Evolutionary conservation across 2,329 filamentous ascomycete genomes (phyloP).

Genomic region (Capronia epimyces): DNA sequence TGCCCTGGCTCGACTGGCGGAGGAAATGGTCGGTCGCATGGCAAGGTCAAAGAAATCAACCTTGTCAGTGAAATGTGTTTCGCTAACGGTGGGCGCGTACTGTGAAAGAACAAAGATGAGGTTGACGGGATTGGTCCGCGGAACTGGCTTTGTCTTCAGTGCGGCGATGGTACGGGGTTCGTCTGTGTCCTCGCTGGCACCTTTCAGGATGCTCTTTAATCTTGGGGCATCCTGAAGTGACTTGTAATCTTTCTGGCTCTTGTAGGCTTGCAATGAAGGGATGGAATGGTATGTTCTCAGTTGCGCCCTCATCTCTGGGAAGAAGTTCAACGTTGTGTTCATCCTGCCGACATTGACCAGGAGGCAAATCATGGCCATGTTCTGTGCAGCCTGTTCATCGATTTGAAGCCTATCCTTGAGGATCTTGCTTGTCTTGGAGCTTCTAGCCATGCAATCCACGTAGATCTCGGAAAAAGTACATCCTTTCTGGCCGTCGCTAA

Average conservation of each 20-base stretch:
- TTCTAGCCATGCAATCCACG: constrained; percentile 96
- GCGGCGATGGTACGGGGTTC: constrained; percentile 81
- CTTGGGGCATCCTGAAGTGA: constrained; percentile 94
- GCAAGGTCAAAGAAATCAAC: constrained; percentile 94
- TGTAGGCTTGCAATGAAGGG: constrained; percentile 87
- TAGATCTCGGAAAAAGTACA: constrained; percentile 87
- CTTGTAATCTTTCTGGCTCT: constrained; percentile 94
- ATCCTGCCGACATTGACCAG: constrained; percentile 95
- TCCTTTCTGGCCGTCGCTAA: constrained; percentile 73
- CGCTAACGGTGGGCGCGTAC: constrained; percentile 83
- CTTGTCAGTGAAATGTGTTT: constrained; percentile 78
- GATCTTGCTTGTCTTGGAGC: constrained; percentile 98
- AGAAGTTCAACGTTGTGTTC: constrained; percentile 99
- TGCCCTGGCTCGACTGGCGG: constrained; percentile 73
- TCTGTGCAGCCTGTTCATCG: constrained; percentile 85
- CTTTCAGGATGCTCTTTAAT: constrained; percentile 94
- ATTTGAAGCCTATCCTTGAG: constrained; percentile 92
- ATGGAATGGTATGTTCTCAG: constrained; percentile 97
- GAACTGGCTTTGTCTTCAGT: constrained; percentile 62
- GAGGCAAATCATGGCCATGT: constrained; percentile 98
- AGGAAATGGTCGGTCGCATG: constrained; percentile 81
- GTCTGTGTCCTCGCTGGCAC: constrained; percentile 81
- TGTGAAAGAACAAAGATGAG: constrained; percentile 91
- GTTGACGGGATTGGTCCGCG: constrained; percentile 94
- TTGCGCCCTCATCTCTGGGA: constrained; percentile 98